phyloP scores from a whole-genome alignment of 2,329 filamentous ascomycete species.

The Fusarium sp. region DNA sequence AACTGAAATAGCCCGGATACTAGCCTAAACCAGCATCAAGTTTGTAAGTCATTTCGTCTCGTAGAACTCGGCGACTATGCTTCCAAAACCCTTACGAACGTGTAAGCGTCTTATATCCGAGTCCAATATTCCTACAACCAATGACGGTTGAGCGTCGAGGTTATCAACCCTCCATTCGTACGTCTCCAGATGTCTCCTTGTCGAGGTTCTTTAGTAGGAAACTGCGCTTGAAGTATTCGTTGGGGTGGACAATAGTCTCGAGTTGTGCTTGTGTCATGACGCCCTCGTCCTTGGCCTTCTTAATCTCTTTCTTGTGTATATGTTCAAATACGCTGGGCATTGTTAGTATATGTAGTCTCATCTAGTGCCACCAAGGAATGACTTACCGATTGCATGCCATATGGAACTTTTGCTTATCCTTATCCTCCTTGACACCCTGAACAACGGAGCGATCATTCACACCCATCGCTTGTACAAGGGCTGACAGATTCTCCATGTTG shows the following conservation, averaged over 20 bases:
- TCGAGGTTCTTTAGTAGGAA: constrained; percentile 86
- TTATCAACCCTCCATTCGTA: constrained; percentile 66
- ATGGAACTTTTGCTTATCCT: constrained; percentile 88
- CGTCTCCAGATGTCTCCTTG: constrained; percentile 58
- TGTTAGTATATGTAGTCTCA: constrained; percentile 1
- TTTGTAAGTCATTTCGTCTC: not conserved
- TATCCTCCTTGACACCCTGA: constrained; percentile 86
- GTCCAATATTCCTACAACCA: constrained; percentile 32
- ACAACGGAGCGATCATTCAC: constrained; percentile 82
- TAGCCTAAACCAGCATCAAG: not conserved
- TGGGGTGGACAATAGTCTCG: constrained; percentile 96
- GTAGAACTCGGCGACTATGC: not conserved
- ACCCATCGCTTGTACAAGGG: constrained; percentile 80
- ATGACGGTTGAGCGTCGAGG: not conserved
- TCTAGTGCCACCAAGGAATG: not conserved
- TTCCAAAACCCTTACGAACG: not conserved
- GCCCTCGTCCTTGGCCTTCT: constrained; percentile 78
- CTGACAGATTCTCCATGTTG: constrained; percentile 83
- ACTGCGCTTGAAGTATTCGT: constrained; percentile 97
- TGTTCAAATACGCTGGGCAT: constrained; percentile 83
- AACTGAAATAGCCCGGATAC: not conserved
- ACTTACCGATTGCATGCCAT: constrained; percentile 90
- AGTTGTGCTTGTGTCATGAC: constrained; percentile 79
- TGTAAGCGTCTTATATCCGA: constrained; percentile 22
- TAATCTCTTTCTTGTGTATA: constrained; percentile 81